Evolutionary conservation across 768 basidiomycete genomes (phyloP).

Genomic region (Mycena epipterygia): DNA sequence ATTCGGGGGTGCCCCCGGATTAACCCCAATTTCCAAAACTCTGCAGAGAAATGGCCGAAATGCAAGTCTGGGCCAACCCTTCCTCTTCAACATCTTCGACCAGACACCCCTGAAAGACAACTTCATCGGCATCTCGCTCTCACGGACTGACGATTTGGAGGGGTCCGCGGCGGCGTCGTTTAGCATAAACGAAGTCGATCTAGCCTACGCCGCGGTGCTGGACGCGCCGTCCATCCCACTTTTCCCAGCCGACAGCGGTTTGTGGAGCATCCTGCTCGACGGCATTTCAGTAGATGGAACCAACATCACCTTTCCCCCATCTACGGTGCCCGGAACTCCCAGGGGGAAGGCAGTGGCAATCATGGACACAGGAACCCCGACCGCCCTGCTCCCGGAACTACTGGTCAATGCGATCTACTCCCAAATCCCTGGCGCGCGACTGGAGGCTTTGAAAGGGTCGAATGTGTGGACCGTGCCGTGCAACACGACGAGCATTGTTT

Average conservation of each 20-base stretch:
- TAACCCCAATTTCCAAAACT: too few species aligned
- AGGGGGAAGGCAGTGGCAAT: not conserved
- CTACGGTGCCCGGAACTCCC: not conserved
- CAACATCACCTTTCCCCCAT: not conserved
- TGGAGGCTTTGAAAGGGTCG: not conserved
- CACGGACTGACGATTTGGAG: constrained; percentile 10
- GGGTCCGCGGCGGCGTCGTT: constrained; percentile 3
- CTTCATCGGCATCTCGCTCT: constrained; percentile 17
- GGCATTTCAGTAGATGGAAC: not conserved
- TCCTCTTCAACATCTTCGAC: constrained; percentile 26
- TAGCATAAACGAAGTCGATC: constrained; percentile 16
- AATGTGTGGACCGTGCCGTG: not conserved
- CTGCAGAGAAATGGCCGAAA: not conserved
- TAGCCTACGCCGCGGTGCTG: not conserved
- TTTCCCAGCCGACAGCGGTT: not conserved
- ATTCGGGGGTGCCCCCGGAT: too few species aligned
- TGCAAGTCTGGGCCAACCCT: not conserved
- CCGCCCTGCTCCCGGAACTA: not conserved
- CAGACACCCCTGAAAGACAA: constrained; percentile 3
- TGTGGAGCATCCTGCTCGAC: constrained; percentile 4
- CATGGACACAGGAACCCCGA: constrained; percentile 17
- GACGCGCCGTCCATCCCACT: not conserved
- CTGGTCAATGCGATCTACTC: not conserved
- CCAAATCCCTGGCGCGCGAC: not conserved
- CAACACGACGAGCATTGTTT: not conserved